Conservation (phyloP, 176 grass and related monocot species). For the Ensete glaucum region DNA sequence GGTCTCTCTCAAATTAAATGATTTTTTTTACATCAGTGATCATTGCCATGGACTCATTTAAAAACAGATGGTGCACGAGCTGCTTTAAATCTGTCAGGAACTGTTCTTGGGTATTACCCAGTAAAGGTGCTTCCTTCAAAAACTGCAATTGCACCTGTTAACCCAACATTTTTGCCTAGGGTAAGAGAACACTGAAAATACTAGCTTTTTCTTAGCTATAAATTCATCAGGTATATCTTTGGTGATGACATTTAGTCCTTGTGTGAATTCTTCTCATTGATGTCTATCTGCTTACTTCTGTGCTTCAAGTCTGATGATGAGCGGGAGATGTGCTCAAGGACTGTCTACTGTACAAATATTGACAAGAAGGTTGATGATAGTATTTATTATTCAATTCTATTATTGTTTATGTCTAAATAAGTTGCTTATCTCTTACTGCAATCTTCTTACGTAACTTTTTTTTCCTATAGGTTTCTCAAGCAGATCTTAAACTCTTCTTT, state of each 20-base stretch:
- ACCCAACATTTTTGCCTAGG: conserved; percentile 87
- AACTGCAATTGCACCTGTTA: conserved; percentile 96
- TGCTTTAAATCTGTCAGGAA: conserved; percentile 81
- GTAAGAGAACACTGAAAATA: conserved; percentile 25
- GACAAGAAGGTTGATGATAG: conserved; percentile 81
- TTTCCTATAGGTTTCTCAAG: conserved; percentile 74
- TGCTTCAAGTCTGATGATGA: conserved; percentile 82
- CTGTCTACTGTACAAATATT: conserved; percentile 99
- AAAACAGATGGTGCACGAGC: conserved; percentile 68
- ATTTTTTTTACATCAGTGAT: background rate
- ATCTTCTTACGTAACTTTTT: conserved; percentile 8
- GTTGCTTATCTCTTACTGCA: background rate
- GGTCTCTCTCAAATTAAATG: background rate
- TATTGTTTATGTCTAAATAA: conserved; percentile 22
- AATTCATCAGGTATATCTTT: background rate
- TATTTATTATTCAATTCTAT: conserved; percentile 9
- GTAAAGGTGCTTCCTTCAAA: conserved; percentile 97
- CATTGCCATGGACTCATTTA: conserved; percentile 12
- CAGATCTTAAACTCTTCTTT: conserved; percentile 97
- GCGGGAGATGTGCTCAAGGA: conserved; percentile 97
- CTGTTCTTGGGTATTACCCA: conserved; percentile 93
- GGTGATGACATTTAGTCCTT: background rate
- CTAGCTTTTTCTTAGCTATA: background rate
- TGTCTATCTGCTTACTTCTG: conserved; percentile 3
- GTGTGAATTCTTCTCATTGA: background rate